Percentiles rank a stretch among this genome's conserved stretches.
Conservation (phyloP, 169 alveolate species). For the Eimeria praecox region DNA sequence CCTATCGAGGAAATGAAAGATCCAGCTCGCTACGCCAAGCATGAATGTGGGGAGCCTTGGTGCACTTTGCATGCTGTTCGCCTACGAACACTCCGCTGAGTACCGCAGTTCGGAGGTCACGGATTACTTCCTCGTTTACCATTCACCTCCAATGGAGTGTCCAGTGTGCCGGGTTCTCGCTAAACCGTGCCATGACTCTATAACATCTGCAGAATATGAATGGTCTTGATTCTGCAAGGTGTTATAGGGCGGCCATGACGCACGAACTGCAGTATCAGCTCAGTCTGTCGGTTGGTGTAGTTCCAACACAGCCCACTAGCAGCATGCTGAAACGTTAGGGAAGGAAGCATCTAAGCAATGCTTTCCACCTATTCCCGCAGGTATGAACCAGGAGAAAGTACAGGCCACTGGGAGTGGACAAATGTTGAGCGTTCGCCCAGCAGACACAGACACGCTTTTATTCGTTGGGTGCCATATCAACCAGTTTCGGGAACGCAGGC, state of each 20-base stretch:
- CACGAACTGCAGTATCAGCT: neutral
- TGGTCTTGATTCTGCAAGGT: neutral
- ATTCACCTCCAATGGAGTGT: neutral
- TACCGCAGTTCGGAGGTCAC: neutral
- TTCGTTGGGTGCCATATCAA: neutral
- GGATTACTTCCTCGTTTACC: neutral
- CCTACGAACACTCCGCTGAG: neutral
- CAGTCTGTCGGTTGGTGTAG: too few species aligned
- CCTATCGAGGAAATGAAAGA: neutral
- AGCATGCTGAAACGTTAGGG: neutral
- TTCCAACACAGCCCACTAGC: neutral
- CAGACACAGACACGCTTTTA: neutral
- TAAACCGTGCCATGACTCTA: neutral
- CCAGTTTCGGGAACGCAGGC: neutral
- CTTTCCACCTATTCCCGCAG: neutral
- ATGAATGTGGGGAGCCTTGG: neutral
- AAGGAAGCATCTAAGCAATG: neutral
- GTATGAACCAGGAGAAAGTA: neutral
- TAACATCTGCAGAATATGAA: neutral
- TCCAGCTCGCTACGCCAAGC: neutral
- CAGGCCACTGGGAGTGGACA: neutral
- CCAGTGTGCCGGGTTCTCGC: neutral
- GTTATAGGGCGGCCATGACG: neutral
- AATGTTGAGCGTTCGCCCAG: neutral
- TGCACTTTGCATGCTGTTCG: neutral